Evolutionary conservation across 2,329 filamentous ascomycete species (phyloP).

Genomic region (Cladosporium sp.): DNA sequence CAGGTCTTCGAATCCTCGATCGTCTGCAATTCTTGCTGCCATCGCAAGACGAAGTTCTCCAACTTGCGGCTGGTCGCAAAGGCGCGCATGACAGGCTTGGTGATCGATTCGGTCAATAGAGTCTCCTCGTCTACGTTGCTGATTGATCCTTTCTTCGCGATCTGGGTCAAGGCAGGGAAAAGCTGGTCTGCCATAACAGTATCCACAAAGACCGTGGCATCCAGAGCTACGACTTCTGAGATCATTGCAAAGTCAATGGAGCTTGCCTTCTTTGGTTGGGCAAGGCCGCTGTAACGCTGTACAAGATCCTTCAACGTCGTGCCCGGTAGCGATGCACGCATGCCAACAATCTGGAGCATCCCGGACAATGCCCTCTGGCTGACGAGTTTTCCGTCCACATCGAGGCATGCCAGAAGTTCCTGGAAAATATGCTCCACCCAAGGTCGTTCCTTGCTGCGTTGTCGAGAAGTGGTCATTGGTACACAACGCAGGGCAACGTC

Average conservation of each 20-base stretch:
- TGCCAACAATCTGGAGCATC: constrained; percentile 30
- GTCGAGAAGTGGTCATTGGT: constrained; percentile 42
- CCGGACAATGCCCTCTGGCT: constrained; percentile 26
- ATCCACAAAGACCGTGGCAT: constrained; percentile 48
- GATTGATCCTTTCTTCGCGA: neutral
- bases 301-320: constrained; percentile 24
- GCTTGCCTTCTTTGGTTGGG: neutral
- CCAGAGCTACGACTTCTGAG: constrained; percentile 46
- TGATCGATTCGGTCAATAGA: neutral
- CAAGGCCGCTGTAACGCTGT: constrained; percentile 17
- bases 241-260: constrained; percentile 44
- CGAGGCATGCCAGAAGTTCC: constrained; percentile 38
- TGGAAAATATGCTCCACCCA: constrained; percentile 47
- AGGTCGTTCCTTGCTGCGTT: constrained; percentile 42
- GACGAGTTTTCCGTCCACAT: constrained; percentile 22
- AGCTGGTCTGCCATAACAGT: constrained; percentile 5
- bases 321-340: constrained; percentile 23
- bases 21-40: constrained; percentile 29
- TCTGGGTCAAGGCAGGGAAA: constrained; percentile 13
- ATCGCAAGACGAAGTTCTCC: constrained; percentile 31
- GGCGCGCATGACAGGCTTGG: constrained; percentile 33
- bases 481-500: constrained; percentile 44
- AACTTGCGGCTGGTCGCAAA: constrained; percentile 33
- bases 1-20: constrained; percentile 1
- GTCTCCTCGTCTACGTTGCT: neutral